Percentiles rank a stretch among this genome's conserved stretches.
phyloP scores from a whole-genome alignment of 257 asterid species.

The Solanum virginianum region DNA sequence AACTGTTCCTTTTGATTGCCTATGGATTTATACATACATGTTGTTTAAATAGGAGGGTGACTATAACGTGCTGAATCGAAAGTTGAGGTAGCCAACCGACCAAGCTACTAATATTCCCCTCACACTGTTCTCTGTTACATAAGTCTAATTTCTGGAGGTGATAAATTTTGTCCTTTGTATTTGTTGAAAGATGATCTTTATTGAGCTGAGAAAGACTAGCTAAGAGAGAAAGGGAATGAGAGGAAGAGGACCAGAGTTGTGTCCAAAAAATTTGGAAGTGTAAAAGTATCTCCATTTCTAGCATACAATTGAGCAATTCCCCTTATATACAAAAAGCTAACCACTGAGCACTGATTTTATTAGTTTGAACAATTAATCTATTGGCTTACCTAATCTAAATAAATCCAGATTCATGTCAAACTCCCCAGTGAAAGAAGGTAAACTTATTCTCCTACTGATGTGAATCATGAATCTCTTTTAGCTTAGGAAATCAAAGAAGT shows the following conservation, averaged over 20 bases:
- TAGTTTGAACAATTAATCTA: background rate
- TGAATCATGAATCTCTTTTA: background rate
- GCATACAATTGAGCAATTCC: background rate
- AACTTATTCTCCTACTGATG: background rate
- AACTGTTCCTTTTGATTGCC: background rate
- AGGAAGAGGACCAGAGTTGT: background rate
- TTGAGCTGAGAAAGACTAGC: background rate
- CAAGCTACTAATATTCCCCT: background rate
- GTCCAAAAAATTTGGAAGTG: background rate
- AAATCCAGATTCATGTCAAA: background rate
- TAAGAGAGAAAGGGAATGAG: background rate
- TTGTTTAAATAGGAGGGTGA: background rate
- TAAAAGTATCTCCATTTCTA: background rate
- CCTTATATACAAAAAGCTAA: background rate
- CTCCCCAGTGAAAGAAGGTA: background rate
- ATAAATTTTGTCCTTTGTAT: background rate
- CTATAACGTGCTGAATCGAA: background rate
- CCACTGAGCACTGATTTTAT: background rate
- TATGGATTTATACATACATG: background rate
- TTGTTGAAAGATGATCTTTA: background rate
- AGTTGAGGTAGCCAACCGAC: background rate
- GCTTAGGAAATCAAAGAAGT: background rate
- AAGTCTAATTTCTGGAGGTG: background rate
- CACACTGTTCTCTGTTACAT: background rate
- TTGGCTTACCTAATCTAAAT: background rate